Evolutionary conservation across 2,329 filamentous ascomycete species (phyloP), one percentile per base, ranked within the genome.

Genomic region (Arthrobotrys iridis): DNA sequence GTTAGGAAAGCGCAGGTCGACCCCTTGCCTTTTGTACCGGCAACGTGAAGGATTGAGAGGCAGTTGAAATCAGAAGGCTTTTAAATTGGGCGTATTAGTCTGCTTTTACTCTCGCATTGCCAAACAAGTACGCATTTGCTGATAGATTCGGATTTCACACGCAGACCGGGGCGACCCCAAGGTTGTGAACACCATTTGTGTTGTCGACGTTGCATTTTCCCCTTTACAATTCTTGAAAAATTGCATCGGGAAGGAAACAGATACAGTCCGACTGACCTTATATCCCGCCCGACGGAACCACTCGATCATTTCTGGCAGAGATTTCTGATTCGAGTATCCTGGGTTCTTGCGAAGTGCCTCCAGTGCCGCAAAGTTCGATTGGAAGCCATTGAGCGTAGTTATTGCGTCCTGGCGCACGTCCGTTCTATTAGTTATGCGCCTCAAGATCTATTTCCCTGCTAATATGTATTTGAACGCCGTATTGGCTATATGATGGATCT

Each of bases 1-100:
- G 93, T 92, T 18, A 93, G 87, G 81, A 93, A 94, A 7, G 93
- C 91, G 77, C 91, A 92, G 0, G 93, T 93, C 1, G 92, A 95
- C 41, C 93, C 93, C 82, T 97, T 98, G 74, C 94, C 94, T 82
- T 97, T 98, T 3, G 93, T 97, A 10, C 94, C 94, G 0, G 94
- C 92, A 48, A 98, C 89, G 81, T 98, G 94, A 75, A 98, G 88
- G 78, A 86, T 83, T 72, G 87, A 89, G 76, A 90, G 80, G 7
- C 80, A 82, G 77, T 89, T 84, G 78, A 90, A 85, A 72, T 89
- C 87, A 11, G 86, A 85, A 15, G 88, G 87, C 88, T 90, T 79
- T 66, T 20, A n/a, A 3, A 45, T 64, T 13, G 18, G 4, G 1
- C 8, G 33, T 28, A 64, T 52, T 37, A 48, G 59, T 24, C 20